Conservation (phyloP, 2,329 filamentous ascomycete genomes). For the Didymella lethalis region DNA sequence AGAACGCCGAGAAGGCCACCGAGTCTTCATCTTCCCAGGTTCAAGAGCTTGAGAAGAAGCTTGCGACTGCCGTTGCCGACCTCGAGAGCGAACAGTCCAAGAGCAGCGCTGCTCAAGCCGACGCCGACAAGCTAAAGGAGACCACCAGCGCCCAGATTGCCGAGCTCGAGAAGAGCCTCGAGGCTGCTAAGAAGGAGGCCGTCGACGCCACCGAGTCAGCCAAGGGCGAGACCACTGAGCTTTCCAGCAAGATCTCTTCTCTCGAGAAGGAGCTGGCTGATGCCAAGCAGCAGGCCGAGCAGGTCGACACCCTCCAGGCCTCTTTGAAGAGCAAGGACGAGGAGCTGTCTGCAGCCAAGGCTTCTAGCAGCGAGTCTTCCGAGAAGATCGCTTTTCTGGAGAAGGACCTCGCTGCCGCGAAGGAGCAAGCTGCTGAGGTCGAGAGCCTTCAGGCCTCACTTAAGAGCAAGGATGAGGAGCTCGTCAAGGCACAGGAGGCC, state of each 20-base stretch:
- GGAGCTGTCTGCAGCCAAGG: constrained; percentile 29
- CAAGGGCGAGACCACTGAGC: constrained; percentile 29
- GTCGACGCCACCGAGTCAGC: constrained; percentile 27
- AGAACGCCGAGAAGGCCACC: constrained; percentile 27
- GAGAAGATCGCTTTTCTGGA: constrained; percentile 41
- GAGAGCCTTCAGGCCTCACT: constrained; percentile 14
- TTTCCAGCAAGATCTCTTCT: constrained; percentile 18
- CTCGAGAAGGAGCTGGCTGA: constrained; percentile 23
- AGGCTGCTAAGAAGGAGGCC: constrained; percentile 26
- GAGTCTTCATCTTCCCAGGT: constrained; percentile 23
- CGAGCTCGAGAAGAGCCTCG: constrained; percentile 33
- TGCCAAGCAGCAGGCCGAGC: constrained; percentile 21
- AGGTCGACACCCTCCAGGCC: constrained; percentile 1
- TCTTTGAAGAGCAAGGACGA: constrained; percentile 12
- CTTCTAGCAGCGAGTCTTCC: constrained; percentile 28
- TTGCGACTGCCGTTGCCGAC: constrained; percentile 9
- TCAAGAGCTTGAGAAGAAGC: constrained; percentile 26
- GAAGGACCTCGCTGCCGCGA: constrained; percentile 16
- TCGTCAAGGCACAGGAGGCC: constrained; percentile 24
- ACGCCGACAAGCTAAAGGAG: constrained; percentile 29
- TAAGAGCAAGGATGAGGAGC: constrained; percentile 24
- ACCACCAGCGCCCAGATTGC: constrained; percentile 31
- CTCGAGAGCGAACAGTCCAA: constrained; percentile 20
- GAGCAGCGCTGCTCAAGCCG: constrained; percentile 26
- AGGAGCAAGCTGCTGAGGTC: constrained; percentile 21